These are phyloP conservation scores for Hibiscus syriacus DNA, from an alignment of 345 rosid genomes.

Conservation along the genomic window DNA sequence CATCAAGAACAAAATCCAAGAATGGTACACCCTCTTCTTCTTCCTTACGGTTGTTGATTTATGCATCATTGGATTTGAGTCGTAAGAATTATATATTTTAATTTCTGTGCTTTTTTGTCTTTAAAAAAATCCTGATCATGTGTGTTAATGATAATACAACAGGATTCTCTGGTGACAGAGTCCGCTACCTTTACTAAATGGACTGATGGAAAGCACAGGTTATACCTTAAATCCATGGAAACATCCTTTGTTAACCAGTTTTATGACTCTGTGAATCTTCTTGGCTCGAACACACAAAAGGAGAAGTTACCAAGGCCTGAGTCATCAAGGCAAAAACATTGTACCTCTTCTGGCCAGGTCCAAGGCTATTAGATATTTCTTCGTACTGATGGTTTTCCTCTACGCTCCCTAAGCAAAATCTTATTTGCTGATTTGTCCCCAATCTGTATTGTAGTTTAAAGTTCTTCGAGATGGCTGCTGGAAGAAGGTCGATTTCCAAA, in stretches of 20 bases:
- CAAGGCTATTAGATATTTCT: neutral
- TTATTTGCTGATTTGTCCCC: slow-evolving; percentile 6
- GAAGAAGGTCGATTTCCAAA: slow-evolving; percentile 52
- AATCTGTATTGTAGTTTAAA: slow-evolving; percentile 43
- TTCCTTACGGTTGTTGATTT: neutral
- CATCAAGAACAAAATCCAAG: neutral
- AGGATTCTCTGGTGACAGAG: slow-evolving; percentile 37
- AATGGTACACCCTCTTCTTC: neutral
- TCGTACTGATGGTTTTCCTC: neutral
- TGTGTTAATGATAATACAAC: slow-evolving; percentile 6
- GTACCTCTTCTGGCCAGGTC: slow-evolving; percentile 62
- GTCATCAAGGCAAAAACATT: slow-evolving; percentile 18
- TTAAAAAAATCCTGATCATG: slow-evolving; percentile 6
- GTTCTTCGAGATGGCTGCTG: slow-evolving; percentile 62
- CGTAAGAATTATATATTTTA: neutral
- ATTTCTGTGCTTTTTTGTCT: neutral
- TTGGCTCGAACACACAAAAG: slow-evolving; percentile 28
- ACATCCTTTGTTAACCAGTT: slow-evolving; percentile 71
- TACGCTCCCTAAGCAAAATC: neutral
- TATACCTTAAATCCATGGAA: slow-evolving; percentile 87
- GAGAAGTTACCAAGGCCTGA: slow-evolving; percentile 20
- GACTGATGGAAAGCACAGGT: slow-evolving; percentile 89
- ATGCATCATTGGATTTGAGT: neutral
- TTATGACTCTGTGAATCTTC: slow-evolving; percentile 40
- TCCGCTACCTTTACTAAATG: slow-evolving; percentile 37